A percentile compares a stretch with the other conserved stretches of the same genome.
These are phyloP conservation scores for Protomyces pachydermus DNA, from an alignment of 1,139 yeast species.

Conservation along the genomic window DNA sequence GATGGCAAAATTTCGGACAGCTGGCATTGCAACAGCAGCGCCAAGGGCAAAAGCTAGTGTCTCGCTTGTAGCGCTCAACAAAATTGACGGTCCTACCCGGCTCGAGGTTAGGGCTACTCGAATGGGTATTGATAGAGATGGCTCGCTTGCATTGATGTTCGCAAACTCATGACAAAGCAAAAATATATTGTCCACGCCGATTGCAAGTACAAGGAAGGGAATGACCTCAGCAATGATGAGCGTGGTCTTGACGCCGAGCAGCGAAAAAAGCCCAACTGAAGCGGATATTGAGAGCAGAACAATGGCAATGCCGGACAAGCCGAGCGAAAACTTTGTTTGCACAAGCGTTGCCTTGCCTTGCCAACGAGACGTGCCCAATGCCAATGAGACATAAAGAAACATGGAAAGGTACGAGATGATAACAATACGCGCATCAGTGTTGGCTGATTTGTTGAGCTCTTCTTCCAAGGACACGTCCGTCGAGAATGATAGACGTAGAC, in stretches of 20 bases:
- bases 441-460: slow-evolving; percentile 75
- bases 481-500: slow-evolving; percentile 63
- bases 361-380: slow-evolving; percentile 51
- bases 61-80: slow-evolving; percentile 72
- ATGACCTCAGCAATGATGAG: slow-evolving; percentile 93
- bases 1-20: slow-evolving; percentile 84
- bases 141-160: slow-evolving; percentile 47
- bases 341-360: slow-evolving; percentile 42
- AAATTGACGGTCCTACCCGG: slow-evolving; percentile 79
- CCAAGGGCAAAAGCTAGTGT: slow-evolving; percentile 73
- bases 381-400: slow-evolving; percentile 83
- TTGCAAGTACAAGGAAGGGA: slow-evolving; percentile 87
- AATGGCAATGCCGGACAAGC: slow-evolving; percentile 72
- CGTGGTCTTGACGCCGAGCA: slow-evolving; percentile 74
- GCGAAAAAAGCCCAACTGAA: slow-evolving; percentile 73
- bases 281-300: slow-evolving; percentile 74
- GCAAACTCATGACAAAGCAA: slow-evolving; percentile 74
- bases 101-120: slow-evolving; percentile 62
- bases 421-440: slow-evolving; percentile 69
- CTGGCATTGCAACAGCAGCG: slow-evolving; percentile 84
- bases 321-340: slow-evolving; percentile 66
- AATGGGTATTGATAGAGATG: slow-evolving; percentile 48
- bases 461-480: slow-evolving; percentile 80
- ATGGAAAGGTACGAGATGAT: slow-evolving; percentile 73
- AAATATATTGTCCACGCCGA: slow-evolving; percentile 92